Evolutionary conservation across 2,329 filamentous ascomycete species (phyloP), one percentile per base, ranked within the genome.

Genomic region (Diatrype stigma): DNA sequence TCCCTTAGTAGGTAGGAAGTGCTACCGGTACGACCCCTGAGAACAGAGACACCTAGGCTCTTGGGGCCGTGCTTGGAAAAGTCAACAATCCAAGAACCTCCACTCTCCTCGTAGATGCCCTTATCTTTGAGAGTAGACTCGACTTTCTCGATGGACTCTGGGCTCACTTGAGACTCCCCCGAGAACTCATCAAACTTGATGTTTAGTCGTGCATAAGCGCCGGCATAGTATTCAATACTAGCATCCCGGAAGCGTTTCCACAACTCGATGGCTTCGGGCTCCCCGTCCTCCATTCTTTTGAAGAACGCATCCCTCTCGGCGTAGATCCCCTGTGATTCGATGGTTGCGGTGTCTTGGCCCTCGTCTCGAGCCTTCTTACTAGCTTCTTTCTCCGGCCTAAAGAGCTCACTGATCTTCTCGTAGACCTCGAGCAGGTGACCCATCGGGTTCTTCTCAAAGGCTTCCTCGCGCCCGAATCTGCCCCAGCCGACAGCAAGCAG

Each of bases 1-100:
- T 89, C 86, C 59, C 86, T 79, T 26, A 86, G 84, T 34, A 89
- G 73, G 66, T 89, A 89, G 1, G 85, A 76, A 11, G 81, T 81
- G 2, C 82, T 87, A 34, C 86, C 86, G 53, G 62, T 64, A 8
- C 84, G 81, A 63, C 83, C 84, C 57, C 86, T 76, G 45, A 89
- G 73, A 34, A 89, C 77, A 0, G 84, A 84, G 56, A 82, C 84
- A 17, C 85, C 86, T 1, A 89, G 76, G 46, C 85, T 86, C 65
- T 85, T 88, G 2, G 77, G 76, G 6, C 78, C 76, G 62, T 89
- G 82, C 63, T 89, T 87, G 32, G 78, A 74, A 52, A 90, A 82
- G 66, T 90, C 84, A 46, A 89, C 82, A 56, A 87, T 80, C 56
- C 81, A 78, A 0, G 86, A 84, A 1, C 81, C 86, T 11, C 89